Percentiles rank a stretch among this genome's conserved stretches.
These are phyloP conservation scores for Kondoa subrosea DNA, from an alignment of 768 basidiomycete genomes.

Conservation along the genomic window DNA sequence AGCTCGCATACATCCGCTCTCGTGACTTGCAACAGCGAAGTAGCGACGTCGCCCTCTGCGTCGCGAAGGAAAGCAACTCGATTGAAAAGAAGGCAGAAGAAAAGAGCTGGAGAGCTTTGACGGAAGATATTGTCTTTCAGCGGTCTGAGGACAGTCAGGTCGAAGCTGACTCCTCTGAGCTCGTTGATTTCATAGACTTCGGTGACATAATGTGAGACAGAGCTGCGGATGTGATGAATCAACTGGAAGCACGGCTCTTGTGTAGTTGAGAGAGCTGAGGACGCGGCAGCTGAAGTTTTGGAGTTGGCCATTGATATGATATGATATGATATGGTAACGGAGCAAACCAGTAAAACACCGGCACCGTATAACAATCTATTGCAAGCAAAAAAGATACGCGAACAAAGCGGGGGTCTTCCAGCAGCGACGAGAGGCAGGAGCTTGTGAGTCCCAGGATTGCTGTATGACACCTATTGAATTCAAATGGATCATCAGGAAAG, in stretches of 20 bases:
- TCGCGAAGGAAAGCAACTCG: conserved; percentile 1
- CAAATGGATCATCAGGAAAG: neutral
- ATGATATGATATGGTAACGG: too few relatives aligned
- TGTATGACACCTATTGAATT: neutral
- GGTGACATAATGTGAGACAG: neutral
- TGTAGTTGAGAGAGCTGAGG: neutral
- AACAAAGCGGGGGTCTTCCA: too few relatives aligned
- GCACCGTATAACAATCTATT: too few relatives aligned
- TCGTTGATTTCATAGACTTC: neutral
- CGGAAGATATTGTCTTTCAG: neutral
- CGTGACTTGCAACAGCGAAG: neutral
- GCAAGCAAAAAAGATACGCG: too few relatives aligned
- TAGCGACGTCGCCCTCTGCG: neutral
- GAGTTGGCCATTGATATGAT: neutral
- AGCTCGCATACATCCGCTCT: neutral
- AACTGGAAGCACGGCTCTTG: neutral
- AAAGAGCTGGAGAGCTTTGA: neutral
- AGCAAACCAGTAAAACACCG: too few relatives aligned
- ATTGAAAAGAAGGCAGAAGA: conserved; percentile 1
- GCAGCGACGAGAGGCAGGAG: too few relatives aligned
- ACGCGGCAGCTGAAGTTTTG: neutral
- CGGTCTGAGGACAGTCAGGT: conserved; percentile 2
- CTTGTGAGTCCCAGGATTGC: too few relatives aligned
- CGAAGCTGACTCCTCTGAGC: neutral
- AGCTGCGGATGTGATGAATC: neutral